Evolutionary conservation across 441 rosid genomes (phyloP), one percentile per base, ranked within the genome.

Genomic region (Geranium incanum): DNA sequence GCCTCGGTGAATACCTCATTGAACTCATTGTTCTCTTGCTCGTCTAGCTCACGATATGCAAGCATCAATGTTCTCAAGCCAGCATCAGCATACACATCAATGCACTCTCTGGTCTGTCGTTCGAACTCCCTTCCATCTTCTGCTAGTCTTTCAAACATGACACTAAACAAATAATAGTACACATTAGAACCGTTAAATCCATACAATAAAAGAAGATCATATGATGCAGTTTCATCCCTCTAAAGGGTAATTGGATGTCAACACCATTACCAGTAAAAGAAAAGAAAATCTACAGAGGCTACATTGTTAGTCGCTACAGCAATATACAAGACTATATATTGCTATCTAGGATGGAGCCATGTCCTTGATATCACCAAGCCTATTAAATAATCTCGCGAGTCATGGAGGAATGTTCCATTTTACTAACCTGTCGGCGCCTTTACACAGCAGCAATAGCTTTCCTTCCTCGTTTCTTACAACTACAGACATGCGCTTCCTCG

Each of bases 401-500:
- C 33, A 33, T 63, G 76, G 36, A 59, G n/a, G 11, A 19, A 57
- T 59, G 16, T 73, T 73, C 15, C n/a, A 70, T 52, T 12, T 75
- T 66, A 71, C 83, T 36, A 76, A 90, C 97, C 99, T 92, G 89
- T 94, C 99, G 5, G 99, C 97, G 1, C 99, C 99, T 88, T 94
- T 94, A 66, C 91, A 86, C 74, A 94, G 90, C 67, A 94, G 84
- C 11, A 90, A 85, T 67, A 92, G 85, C 80, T 86, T 89, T 64
- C 92, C 96, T 63, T 88, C 91, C 70, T 86, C 88, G 68, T 84
- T 71, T 78, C 85, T 82, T 60, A 92, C 86, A 66, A 94, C 81
- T 60, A 94, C 99, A 60, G 99, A 92, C 99, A 94, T 94, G 81
- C 99, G 82, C 83, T 90, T 94, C 84, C 97, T 90, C n/a, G 95